These are phyloP conservation scores for Turnera subulata DNA, from an alignment of 345 rosid genomes.

Conservation along the genomic window DNA sequence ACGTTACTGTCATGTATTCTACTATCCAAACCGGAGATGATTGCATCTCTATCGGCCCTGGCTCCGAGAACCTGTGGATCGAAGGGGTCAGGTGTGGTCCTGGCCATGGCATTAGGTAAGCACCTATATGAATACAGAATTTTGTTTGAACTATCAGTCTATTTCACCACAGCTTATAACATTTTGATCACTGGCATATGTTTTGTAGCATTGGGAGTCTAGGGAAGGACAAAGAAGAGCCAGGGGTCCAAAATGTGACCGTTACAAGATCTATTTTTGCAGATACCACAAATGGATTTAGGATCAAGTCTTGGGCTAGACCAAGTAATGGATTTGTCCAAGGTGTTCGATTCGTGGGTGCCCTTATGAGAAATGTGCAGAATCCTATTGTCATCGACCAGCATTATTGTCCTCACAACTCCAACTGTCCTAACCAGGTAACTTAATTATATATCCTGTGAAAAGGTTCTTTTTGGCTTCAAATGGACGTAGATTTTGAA, in stretches of 20 bases:
- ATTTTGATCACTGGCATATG: no score
- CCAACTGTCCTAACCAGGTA: conserved; percentile 8
- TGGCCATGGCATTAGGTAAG: conserved; percentile 12
- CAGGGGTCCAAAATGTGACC: conserved; percentile 1
- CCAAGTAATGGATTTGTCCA: conserved; percentile 4
- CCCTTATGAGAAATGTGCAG: conserved; percentile 6
- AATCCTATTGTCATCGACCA: conserved; percentile 13
- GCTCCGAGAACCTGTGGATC: conserved; percentile 6
- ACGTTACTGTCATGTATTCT: background rate
- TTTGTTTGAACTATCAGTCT: no score
- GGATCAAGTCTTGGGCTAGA: conserved; percentile 14
- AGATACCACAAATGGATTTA: background rate
- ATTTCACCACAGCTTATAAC: no score
- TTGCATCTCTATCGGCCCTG: conserved; percentile 13
- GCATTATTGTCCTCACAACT: conserved; percentile 9
- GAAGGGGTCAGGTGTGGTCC: conserved; percentile 2
- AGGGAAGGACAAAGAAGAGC: background rate
- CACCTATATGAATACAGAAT: background rate
- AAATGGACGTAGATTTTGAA: background rate
- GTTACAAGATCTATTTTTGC: background rate
- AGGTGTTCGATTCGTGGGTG: conserved; percentile 6
- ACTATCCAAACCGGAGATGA: conserved; percentile 3
- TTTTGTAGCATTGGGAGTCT: conserved; percentile 13
- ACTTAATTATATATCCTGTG: background rate
- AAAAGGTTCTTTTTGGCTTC: background rate